Evolutionary conservation across 805 yeast species (phyloP).

Genomic region (Cyberlindnera sargentensis): DNA sequence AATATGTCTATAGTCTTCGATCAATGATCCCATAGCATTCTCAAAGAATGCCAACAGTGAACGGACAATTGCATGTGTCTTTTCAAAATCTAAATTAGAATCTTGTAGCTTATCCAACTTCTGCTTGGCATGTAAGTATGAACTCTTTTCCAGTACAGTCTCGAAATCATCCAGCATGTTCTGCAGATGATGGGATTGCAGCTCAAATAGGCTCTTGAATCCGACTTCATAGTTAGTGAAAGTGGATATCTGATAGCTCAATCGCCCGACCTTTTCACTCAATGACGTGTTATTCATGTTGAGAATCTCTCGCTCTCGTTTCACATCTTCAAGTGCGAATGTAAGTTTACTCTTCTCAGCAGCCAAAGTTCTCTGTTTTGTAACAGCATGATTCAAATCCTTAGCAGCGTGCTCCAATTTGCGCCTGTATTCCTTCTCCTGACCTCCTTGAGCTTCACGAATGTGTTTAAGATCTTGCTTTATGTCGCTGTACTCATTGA

Average conservation of each 20-base stretch:
- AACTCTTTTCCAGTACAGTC: slow-evolving; percentile 49
- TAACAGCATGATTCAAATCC: slow-evolving; percentile 34
- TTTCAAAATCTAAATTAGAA: slow-evolving; percentile 19
- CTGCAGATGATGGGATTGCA: slow-evolving; percentile 40
- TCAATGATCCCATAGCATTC: slow-evolving; percentile 53
- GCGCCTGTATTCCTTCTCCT: slow-evolving; percentile 25
- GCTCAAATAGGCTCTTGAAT: slow-evolving; percentile 33
- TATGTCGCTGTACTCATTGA: slow-evolving; percentile 21
- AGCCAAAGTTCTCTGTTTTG: slow-evolving; percentile 35
- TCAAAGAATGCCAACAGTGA: slow-evolving; percentile 48
- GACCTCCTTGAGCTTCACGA: slow-evolving; percentile 21
- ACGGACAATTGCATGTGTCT: slow-evolving; percentile 28
- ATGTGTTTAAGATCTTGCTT: slow-evolving; percentile 18
- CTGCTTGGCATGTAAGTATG: slow-evolving; percentile 51
- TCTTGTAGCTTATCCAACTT: slow-evolving; percentile 39
- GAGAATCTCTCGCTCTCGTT: slow-evolving; percentile 31
- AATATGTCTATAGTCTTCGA: slow-evolving; percentile 43
- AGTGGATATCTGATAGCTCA: slow-evolving; percentile 20
- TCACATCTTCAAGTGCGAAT: slow-evolving; percentile 32
- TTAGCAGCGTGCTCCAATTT: slow-evolving; percentile 29
- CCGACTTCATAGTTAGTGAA: slow-evolving; percentile 32
- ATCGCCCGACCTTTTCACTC: slow-evolving; percentile 31
- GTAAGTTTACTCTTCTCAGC: slow-evolving; percentile 39
- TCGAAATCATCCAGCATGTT: slow-evolving; percentile 44
- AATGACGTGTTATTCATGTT: slow-evolving; percentile 31